Percentiles rank a stretch among this genome's conserved stretches.
These are phyloP conservation scores for Carpinus fangiana DNA, from an alignment of 306 rosid species.

Conservation along the genomic window DNA sequence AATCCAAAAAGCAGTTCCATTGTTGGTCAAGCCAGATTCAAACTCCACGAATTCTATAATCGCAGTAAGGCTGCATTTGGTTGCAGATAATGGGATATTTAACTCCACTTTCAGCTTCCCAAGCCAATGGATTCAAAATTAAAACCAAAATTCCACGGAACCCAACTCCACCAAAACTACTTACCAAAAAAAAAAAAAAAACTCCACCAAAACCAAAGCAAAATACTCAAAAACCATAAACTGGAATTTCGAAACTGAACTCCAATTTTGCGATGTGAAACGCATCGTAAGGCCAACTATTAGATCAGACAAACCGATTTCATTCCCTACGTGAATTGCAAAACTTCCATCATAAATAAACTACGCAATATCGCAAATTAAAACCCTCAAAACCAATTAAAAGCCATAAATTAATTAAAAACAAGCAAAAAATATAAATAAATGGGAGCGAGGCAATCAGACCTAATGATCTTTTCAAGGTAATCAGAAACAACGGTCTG, in stretches of 20 bases:
- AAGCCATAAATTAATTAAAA: background rate
- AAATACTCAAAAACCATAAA: background rate
- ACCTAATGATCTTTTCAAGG: conserved; percentile 82
- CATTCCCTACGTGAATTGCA: background rate
- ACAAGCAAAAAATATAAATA: background rate
- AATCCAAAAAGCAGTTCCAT: background rate
- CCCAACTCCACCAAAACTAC: background rate
- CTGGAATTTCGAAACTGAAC: background rate
- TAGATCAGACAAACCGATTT: background rate
- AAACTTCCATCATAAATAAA: background rate
- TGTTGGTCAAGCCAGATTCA: background rate
- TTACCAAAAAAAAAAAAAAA: background rate
- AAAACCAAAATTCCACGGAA: background rate
- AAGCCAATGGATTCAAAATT: conserved; percentile 4
- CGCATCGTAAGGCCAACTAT: background rate
- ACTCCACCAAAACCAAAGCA: background rate
- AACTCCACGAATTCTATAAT: background rate
- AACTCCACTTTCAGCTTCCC: conserved; percentile 12
- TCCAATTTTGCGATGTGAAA: background rate
- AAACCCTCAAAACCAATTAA: background rate
- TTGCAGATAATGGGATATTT: background rate
- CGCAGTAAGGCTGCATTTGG: background rate
- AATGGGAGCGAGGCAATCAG: background rate
- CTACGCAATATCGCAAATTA: background rate
- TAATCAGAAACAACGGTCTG: conserved; percentile 55